phyloP scores from a whole-genome alignment of 345 rosid species.

The Trapa incisa region DNA sequence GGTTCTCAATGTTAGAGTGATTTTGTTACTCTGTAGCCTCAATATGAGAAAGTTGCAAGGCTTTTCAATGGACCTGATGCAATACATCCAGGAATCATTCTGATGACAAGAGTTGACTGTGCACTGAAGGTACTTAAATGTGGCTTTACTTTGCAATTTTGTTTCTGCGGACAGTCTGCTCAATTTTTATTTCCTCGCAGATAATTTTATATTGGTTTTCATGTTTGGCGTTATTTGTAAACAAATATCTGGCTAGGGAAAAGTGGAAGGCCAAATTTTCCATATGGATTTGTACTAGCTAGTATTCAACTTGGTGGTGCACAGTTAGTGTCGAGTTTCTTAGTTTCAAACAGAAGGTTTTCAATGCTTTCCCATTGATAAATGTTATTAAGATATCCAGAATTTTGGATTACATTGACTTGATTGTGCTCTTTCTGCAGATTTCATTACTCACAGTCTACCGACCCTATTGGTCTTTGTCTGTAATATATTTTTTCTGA shows the following conservation, averaged over 20 bases:
- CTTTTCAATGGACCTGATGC: conserved; percentile 86
- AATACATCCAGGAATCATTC: conserved; percentile 62
- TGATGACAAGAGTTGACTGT: conserved; percentile 93
- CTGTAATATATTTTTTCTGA: not conserved
- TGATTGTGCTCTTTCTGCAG: not conserved
- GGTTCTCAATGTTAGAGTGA: not conserved
- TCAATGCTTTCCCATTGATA: not conserved
- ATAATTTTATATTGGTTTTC: not conserved
- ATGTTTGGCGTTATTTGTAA: not conserved
- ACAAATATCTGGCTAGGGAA: not conserved
- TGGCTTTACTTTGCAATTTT: not conserved
- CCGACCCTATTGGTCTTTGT: not conserved
- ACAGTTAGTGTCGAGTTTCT: not conserved
- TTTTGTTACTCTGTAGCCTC: conserved; percentile 49
- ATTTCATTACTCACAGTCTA: not conserved
- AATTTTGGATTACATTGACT: not conserved
- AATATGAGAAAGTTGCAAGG: conserved; percentile 88
- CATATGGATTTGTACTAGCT: too few species aligned
- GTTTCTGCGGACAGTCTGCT: not conserved
- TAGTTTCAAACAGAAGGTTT: not conserved
- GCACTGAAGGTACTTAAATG: conserved; percentile 52
- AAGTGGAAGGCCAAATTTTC: not conserved
- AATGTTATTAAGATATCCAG: not conserved
- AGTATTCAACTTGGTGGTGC: not conserved
- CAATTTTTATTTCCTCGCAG: not conserved